These are phyloP conservation scores for Saccharata proteae DNA, from an alignment of 2,329 filamentous ascomycete species.

Conservation along the genomic window DNA sequence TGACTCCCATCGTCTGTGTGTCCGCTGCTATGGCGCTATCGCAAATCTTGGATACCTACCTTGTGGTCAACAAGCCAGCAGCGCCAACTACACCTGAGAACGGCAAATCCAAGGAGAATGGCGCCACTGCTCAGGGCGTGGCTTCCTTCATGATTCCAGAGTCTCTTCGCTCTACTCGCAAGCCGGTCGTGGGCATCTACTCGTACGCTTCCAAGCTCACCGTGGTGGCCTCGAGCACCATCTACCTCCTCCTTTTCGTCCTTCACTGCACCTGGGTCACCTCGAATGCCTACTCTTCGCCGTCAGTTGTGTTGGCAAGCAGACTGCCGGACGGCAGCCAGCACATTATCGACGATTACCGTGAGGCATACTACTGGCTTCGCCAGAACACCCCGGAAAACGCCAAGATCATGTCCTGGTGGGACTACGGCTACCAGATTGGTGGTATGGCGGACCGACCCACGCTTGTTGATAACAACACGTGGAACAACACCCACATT, in stretches of 20 bases:
- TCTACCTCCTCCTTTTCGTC: slow-evolving; percentile 87
- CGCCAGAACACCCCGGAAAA: slow-evolving; percentile 91
- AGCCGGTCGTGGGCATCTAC: slow-evolving; percentile 74
- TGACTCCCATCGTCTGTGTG: slow-evolving; percentile 93
- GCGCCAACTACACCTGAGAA: slow-evolving; percentile 35
- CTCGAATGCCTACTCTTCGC: slow-evolving; percentile 96
- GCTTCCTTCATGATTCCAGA: slow-evolving; percentile 38
- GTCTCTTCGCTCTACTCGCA: slow-evolving; percentile 57
- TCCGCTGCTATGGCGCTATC: slow-evolving; percentile 82
- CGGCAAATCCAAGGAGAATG: slow-evolving; percentile 34
- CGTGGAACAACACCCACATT: slow-evolving; percentile 99
- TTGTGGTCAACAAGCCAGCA: slow-evolving; percentile 46
- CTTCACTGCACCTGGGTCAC: slow-evolving; percentile 99
- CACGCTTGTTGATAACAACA: slow-evolving; percentile 98
- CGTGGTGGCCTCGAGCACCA: slow-evolving; percentile 58
- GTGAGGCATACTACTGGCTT: slow-evolving; percentile 98
- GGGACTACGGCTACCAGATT: slow-evolving; percentile 99
- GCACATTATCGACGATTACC: slow-evolving; percentile 98
- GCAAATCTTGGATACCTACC: slow-evolving; percentile 76
- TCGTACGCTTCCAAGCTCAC: slow-evolving; percentile 64
- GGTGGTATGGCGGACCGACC: slow-evolving; percentile 97
- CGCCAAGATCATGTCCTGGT: slow-evolving; percentile 99
- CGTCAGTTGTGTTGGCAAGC: slow-evolving; percentile 90
- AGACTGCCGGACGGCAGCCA: slow-evolving; percentile 87
- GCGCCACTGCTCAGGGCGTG: slow-evolving; percentile 23